Percentiles rank a stretch among this genome's conserved stretches.
phyloP scores from a whole-genome alignment of 2,329 filamentous ascomycete genomes.

The Botrytis deweyae region DNA sequence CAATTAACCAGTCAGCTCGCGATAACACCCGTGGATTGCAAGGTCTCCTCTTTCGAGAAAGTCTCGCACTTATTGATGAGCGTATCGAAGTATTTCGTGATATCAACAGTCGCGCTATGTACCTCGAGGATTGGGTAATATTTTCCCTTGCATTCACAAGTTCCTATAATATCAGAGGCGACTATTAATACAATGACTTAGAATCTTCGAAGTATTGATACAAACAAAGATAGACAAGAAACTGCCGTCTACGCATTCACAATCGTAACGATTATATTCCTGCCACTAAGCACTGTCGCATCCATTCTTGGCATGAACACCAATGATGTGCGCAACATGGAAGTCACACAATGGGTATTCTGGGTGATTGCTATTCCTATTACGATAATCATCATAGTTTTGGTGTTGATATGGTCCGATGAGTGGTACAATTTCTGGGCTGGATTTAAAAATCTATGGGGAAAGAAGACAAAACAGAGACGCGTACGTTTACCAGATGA shows the following conservation, averaged over 20 bases:
- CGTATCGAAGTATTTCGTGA: conserved; percentile 27
- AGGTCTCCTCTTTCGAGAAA: conserved; percentile 29
- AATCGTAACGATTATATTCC: conserved; percentile 41
- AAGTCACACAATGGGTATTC: conserved; percentile 37
- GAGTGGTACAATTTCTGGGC: conserved; percentile 22
- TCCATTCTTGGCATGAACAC: conserved; percentile 41
- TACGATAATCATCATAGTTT: conserved; percentile 33
- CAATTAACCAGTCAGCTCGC: not conserved
- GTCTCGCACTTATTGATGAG: conserved; percentile 26
- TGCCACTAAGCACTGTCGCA: conserved; percentile 38
- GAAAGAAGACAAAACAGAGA: not conserved
- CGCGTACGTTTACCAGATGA: not conserved
- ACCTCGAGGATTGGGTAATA: conserved; percentile 29
- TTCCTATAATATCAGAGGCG: not conserved
- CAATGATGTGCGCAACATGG: conserved; percentile 37
- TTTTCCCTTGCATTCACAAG: not conserved
- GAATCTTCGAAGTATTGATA: conserved; percentile 33
- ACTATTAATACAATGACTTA: conserved; percentile 7
- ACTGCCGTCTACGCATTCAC: conserved; percentile 39
- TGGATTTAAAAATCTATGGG: not conserved
- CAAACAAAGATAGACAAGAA: conserved; percentile 36
- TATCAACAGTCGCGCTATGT: conserved; percentile 27
- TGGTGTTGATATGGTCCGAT: conserved; percentile 31
- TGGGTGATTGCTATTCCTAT: conserved; percentile 39
- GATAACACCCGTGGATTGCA: conserved; percentile 26